These are phyloP conservation scores for Fusarium begoniae DNA, from an alignment of 2,329 filamentous ascomycete genomes.

Conservation along the genomic window DNA sequence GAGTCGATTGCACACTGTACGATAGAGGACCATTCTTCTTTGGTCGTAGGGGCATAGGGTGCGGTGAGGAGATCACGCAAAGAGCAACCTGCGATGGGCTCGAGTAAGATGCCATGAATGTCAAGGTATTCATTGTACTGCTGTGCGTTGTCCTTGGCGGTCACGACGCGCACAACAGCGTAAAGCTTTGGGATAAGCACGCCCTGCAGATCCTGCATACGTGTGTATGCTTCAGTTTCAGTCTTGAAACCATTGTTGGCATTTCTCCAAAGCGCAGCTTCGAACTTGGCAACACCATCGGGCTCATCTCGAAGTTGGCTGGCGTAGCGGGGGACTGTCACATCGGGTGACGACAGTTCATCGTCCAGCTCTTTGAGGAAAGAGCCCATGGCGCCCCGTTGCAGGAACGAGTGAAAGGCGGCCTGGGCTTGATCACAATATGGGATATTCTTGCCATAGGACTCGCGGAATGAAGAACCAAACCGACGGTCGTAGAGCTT, in stretches of 20 bases:
- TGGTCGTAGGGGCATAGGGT: background rate
- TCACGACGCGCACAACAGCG: background rate
- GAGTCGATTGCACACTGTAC: background rate
- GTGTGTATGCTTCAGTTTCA: background rate
- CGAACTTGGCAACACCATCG: background rate
- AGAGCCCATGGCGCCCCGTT: background rate
- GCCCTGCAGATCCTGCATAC: background rate
- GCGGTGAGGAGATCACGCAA: background rate
- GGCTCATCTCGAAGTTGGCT: background rate
- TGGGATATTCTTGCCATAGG: fast-evolving
- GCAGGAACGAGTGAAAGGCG: background rate
- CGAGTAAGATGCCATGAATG: background rate
- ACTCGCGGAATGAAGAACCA: background rate
- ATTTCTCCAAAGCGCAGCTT: background rate
- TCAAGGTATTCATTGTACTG: background rate
- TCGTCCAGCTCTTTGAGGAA: background rate
- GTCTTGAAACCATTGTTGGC: background rate
- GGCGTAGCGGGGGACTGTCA: background rate
- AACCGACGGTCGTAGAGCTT: background rate
- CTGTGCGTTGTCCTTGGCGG: background rate
- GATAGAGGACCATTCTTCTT: background rate
- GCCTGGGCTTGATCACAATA: background rate
- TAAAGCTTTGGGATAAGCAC: background rate
- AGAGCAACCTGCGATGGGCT: background rate
- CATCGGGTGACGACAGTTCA: too few species aligned